Evolutionary conservation across 495 filamentous ascomycete species (phyloP), one percentile per base, ranked within the genome.

Genomic region (Hypoxylon perforatum): DNA sequence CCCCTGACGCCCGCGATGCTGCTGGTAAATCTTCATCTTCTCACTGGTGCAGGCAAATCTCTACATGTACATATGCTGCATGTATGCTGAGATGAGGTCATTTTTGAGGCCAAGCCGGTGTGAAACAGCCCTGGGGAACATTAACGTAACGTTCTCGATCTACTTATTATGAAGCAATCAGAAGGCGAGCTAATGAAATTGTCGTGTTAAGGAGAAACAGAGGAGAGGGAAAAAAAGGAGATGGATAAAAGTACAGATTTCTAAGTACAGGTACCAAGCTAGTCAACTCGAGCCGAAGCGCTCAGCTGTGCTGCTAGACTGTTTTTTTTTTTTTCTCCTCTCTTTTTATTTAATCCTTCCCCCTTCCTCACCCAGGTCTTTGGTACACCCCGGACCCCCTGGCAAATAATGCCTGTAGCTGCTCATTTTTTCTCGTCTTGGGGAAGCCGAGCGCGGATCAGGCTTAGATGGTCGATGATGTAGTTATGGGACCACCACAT

Each of bases 401-500:
- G 66, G 49, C 51, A 57, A 19, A 48, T n/a, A 22, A 65, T 65
- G 61, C 61, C 47, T 66, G 62, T 65, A 48, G 56, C 48, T 62
- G 28, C 39, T 57, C 52, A 61, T 45, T 57, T 54, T 53, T 50
- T 44, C 41, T 70, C 67, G 63, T 70, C 67, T 70, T 66, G 67
- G 67, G 67, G 67, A 67, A 70, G 67, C 67, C 67, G 63, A 65
- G 57, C 58, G 63, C 57, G 62, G 67, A 70, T 70, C 67, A 63
- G 62, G 55, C 61, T 70, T 65, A 63, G 61, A 56, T 54, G 39
- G 57, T 58, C 58, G 62, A 70, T 70, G 67, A 70, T 70, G 67
- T 70, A 70, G 67, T 70, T 70, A 70, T 70, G 67, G 67, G 67
- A 70, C 63, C 67, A 70, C 67, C 47, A 18, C 53, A 66, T 63